A percentile compares a stretch with the other conserved stretches of the same genome.
Evolutionary conservation across 495 filamentous ascomycete genomes (phyloP).

Genomic region (Immersiella caudata): DNA sequence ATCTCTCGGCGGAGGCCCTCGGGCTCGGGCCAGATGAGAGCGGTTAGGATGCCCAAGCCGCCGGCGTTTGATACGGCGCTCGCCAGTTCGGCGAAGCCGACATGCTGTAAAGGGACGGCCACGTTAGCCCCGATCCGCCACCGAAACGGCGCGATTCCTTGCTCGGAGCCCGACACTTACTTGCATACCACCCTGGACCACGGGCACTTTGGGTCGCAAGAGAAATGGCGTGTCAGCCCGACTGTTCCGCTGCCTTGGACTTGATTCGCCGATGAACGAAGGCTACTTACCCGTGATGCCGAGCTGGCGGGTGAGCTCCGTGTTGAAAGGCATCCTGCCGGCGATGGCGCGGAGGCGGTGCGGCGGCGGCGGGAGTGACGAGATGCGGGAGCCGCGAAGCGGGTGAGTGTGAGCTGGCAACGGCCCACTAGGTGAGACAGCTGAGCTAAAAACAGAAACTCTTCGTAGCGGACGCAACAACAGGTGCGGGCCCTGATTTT

Average conservation of each 20-base stretch:
- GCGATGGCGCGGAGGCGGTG: not conserved
- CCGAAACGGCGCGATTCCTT: conserved; percentile 12
- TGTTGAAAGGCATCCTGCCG: conserved; percentile 83
- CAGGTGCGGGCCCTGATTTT: conserved; percentile 6
- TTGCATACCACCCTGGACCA: conserved; percentile 94
- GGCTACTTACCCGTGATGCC: conserved; percentile 74
- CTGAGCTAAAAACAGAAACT: conserved; percentile 21
- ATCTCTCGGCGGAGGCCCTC: conserved; percentile 95
- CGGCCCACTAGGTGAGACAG: not conserved
- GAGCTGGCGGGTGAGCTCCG: conserved; percentile 82
- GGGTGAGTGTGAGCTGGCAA: conserved; percentile 17
- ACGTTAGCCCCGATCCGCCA: conserved; percentile 27
- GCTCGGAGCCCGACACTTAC: conserved; percentile 27
- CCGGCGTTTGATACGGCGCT: conserved; percentile 94
- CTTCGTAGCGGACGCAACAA: not conserved
- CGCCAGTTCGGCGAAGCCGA: conserved; percentile 88
- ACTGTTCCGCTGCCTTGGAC: not conserved
- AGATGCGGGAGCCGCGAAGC: conserved; percentile 9
- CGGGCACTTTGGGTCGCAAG: conserved; percentile 65
- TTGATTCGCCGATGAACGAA: conserved; percentile 8
- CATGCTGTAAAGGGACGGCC: conserved; percentile 33
- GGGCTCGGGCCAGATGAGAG: conserved; percentile 90
- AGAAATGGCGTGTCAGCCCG: conserved; percentile 31
- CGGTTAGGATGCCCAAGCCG: conserved; percentile 90
- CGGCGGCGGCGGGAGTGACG: not conserved